phyloP scores from a whole-genome alignment of 2,329 filamentous ascomycete species.

The Cladosporium sp. region DNA sequence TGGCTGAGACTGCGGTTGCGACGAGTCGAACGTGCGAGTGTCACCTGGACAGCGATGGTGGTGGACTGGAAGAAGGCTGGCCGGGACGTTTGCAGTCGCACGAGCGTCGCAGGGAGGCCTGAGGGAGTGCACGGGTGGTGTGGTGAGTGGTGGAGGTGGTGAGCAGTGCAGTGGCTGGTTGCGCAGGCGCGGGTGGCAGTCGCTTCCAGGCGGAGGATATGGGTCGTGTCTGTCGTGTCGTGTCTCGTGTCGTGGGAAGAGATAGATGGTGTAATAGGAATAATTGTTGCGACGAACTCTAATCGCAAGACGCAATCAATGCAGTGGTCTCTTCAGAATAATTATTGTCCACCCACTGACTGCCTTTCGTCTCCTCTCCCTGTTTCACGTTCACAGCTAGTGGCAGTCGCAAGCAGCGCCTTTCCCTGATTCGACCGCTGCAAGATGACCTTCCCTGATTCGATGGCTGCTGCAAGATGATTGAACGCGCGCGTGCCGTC shows the following conservation, averaged over 20 bases:
- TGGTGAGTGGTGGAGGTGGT: not conserved
- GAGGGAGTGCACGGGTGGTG: not conserved
- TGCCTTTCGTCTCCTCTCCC: not conserved
- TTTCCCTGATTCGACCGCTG: not conserved
- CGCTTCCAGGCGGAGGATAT: slow-evolving; percentile 3
- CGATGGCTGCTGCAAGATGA: not conserved
- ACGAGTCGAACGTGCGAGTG: not conserved
- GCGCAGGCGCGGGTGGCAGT: slow-evolving; percentile 4
- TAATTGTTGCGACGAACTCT: not conserved
- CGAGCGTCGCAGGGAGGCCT: slow-evolving; percentile 19
- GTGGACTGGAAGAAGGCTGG: not conserved
- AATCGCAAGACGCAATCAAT: not conserved
- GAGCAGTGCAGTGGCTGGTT: slow-evolving; percentile 14
- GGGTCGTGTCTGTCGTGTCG: not conserved
- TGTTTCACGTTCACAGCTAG: not conserved
- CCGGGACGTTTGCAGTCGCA: slow-evolving; percentile 5
- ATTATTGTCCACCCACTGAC: not conserved
- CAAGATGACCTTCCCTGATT: not conserved
- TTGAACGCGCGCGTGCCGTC: not conserved
- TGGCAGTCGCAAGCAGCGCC: not conserved
- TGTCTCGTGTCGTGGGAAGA: not conserved
- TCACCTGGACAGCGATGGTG: not conserved
- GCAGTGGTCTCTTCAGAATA: not conserved
- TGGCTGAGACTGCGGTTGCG: not conserved
- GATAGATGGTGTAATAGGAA: not conserved